phyloP scores from a whole-genome alignment of 306 rosid genomes.

The Trifolium fragiferum region DNA sequence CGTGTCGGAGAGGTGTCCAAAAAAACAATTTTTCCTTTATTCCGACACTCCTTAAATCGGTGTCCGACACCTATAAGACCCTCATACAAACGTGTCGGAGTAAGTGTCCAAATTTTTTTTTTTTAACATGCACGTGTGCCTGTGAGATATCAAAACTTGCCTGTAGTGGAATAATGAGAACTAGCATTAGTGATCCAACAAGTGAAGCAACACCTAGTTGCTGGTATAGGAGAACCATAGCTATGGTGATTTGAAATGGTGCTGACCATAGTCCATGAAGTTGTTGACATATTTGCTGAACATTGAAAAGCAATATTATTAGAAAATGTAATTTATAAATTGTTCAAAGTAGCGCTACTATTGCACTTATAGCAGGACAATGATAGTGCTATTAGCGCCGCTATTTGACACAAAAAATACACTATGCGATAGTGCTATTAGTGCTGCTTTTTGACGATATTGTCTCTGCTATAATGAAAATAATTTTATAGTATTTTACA shows the following conservation, averaged over 20 bases:
- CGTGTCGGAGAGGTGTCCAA: too few relatives aligned
- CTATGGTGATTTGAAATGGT: constrained; percentile 74
- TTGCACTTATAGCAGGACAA: neutral
- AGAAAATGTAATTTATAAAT: constrained; percentile 11
- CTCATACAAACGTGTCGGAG: too few relatives aligned
- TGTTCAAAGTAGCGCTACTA: neutral
- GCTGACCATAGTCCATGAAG: constrained; percentile 93
- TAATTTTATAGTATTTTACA: neutral
- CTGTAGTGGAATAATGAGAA: constrained; percentile 77
- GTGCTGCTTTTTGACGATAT: neutral
- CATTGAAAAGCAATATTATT: constrained; percentile 30
- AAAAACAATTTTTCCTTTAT: too few relatives aligned
- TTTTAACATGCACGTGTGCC: too few relatives aligned
- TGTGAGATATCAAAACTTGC: constrained; percentile 30
- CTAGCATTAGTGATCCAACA: constrained; percentile 67
- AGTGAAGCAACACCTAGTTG: constrained; percentile 93
- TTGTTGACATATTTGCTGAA: constrained; percentile 75
- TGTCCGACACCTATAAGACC: too few relatives aligned
- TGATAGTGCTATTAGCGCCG: neutral
- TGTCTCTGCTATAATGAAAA: neutral
- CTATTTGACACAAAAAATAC: neutral
- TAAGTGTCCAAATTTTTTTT: too few relatives aligned
- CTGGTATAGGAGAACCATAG: constrained; percentile 86
- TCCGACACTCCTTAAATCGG: too few relatives aligned
- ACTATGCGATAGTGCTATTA: neutral